Evolutionary conservation across 495 filamentous ascomycete genomes (phyloP).

Genomic region (Lophiotrema nucula): DNA sequence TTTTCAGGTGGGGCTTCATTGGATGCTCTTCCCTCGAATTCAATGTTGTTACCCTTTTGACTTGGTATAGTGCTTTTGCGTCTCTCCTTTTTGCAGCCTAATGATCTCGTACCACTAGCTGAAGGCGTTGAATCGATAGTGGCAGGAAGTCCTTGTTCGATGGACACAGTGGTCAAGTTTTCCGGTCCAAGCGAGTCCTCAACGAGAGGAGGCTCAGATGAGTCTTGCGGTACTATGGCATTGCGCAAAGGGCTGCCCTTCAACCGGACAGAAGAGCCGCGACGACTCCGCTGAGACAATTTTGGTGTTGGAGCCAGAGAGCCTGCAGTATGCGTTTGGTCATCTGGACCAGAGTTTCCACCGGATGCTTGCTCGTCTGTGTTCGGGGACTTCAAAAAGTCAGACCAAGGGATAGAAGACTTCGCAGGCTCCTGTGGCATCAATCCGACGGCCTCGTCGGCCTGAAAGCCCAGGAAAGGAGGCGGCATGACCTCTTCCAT

Average conservation of each 20-base stretch:
- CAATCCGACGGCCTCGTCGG: background rate
- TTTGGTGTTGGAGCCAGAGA: background rate
- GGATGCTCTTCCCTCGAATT: background rate
- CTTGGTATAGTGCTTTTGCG: no score
- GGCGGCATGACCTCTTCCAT: slow-evolving; percentile 27
- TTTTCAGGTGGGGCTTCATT: background rate
- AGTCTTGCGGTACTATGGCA: no score
- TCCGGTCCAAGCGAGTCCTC: background rate
- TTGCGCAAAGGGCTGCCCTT: slow-evolving; percentile 12
- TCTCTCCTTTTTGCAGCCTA: background rate
- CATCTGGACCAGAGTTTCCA: background rate
- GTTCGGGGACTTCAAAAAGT: slow-evolving; percentile 24
- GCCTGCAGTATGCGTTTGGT: background rate
- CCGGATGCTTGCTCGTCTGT: background rate
- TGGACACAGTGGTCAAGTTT: background rate
- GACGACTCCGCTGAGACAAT: slow-evolving; percentile 1
- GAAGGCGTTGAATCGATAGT: no score
- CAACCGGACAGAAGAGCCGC: slow-evolving; percentile 7
- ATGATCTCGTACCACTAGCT: no score
- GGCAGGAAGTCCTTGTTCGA: no score
- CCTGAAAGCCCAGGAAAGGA: slow-evolving; percentile 10
- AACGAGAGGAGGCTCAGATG: no score
- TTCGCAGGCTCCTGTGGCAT: slow-evolving; percentile 13
- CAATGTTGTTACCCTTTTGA: background rate
- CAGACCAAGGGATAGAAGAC: slow-evolving; percentile 35